Percentiles rank a stretch among this genome's conserved stretches.
Evolutionary conservation across 1,284 basidiomycete species (phyloP).

Genomic region (Papiliotrema nemorosa): DNA sequence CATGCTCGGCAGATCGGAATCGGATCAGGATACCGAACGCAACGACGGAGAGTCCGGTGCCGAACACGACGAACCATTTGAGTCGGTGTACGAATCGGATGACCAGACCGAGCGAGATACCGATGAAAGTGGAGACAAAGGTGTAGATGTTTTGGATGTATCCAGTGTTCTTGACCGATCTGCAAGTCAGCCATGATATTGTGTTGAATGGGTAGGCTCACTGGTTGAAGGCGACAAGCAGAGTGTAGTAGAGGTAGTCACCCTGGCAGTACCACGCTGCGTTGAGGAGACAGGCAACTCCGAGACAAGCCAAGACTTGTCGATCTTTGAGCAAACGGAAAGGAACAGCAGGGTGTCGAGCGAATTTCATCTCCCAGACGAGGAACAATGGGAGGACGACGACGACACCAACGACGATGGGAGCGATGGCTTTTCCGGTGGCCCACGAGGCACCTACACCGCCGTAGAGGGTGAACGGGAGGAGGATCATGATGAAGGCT

Average conservation of each 20-base stretch:
- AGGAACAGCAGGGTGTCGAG: conserved; percentile 47
- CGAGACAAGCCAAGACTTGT: conserved; percentile 44
- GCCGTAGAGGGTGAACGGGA: conserved; percentile 49
- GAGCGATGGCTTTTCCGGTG: conserved; percentile 44
- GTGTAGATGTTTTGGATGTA: conserved; percentile 50
- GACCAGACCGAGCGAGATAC: conserved; percentile 43
- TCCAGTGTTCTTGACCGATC: conserved; percentile 38
- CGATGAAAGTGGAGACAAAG: conserved; percentile 46
- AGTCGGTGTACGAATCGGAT: conserved; percentile 45
- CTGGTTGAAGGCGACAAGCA: conserved; percentile 49
- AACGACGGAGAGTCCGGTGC: conserved; percentile 28
- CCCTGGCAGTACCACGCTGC: conserved; percentile 47
- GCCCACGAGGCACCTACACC: conserved; percentile 35
- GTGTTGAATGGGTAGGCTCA: conserved; percentile 6
- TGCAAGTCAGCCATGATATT: neutral
- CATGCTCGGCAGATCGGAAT: conserved; percentile 34
- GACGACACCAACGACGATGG: conserved; percentile 46
- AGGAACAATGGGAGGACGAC: conserved; percentile 40
- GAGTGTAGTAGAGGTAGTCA: conserved; percentile 46
- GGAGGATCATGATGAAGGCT: conserved; percentile 45
- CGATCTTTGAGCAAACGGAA: conserved; percentile 47
- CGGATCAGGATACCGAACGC: conserved; percentile 50
- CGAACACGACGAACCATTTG: conserved; percentile 47
- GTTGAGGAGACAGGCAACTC: conserved; percentile 48
- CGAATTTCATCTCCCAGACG: conserved; percentile 46